Evolutionary conservation across 73 alveolate genomes (phyloP).

Genomic region (Paramecium sonneborni): DNA sequence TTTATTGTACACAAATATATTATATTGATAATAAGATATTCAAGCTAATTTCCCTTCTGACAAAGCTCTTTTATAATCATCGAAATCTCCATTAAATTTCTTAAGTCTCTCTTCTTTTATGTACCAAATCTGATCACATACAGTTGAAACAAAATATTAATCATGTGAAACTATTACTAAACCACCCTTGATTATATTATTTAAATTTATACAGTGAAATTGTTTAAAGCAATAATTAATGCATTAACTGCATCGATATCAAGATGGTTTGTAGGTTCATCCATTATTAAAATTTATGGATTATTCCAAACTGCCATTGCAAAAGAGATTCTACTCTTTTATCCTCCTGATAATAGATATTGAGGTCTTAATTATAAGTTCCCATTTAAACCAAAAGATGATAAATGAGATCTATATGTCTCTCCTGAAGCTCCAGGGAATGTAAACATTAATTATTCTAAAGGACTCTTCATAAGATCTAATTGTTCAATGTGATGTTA

Average conservation of each 20-base stretch:
- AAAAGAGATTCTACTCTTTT: constrained; percentile 97
- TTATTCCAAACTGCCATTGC: constrained; percentile 96
- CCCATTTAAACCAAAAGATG: constrained; percentile 97
- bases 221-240: constrained; percentile 92
- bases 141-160: constrained; percentile 93
- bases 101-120: constrained; percentile 87
- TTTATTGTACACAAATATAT: constrained; percentile 4
- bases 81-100: constrained; percentile 95
- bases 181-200: constrained; percentile 85
- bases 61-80: constrained; percentile 87
- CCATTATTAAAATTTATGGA: constrained; percentile 98
- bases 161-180: constrained; percentile 98
- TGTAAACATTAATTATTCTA: constrained; percentile 90
- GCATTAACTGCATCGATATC: constrained; percentile 99
- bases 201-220: constrained; percentile 69
- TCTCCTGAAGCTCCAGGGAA: constrained; percentile 90
- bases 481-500: constrained; percentile 98
- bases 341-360: constrained; percentile 98
- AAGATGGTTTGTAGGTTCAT: constrained; percentile 99
- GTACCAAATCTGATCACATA: constrained; percentile 94
- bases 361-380: constrained; percentile 90
- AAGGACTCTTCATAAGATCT: constrained; percentile 94
- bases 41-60: constrained; percentile 57
- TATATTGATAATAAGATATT: neutral
- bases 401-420: constrained; percentile 93